Base-by-base conservation (phyloP, 495 filamentous ascomycete genomes). In the Xylaria sp. region DNA sequence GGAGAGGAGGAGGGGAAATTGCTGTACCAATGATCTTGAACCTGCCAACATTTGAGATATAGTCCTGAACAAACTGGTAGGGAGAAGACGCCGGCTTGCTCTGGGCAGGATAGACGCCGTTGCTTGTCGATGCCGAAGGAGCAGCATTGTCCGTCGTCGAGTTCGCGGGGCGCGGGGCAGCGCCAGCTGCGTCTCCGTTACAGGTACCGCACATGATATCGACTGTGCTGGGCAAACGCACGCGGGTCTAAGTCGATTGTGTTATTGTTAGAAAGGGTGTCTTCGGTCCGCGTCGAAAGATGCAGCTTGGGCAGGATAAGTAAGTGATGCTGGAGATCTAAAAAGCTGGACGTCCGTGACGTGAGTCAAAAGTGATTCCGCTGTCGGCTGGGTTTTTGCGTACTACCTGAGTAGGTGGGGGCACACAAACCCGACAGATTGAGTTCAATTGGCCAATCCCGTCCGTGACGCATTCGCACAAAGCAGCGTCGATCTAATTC, bases 1-100 rank as follows among this genome's bases (percentile, higher is more conserved):
- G 31, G 59, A 17, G 33, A n/a, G 14, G 35, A 61, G 31, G 59
- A 17, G 59, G 40, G 40, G 40, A 46, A 46, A 46, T 46, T 37
- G 37, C 12, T 21, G 37, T 35, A 40, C 59, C 59, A 44, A 64
- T 64, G 61, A 64, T 64, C 61, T 64, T 64, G 41, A 64, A 64
- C n/a, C 43, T 46, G 61, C 48, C n/a, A 26, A 53, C 48, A 53
- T 53, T 53, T 24, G n/a, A 26, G n/a, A 53, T 26, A 26, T 26
- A 26, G n/a, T 53, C 48, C n/a, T 26, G n/a, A 53, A 53, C 48
- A 26, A 24, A 26, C 48, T 24, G 21, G 48, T 53, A 53, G 21
- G 48, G 48, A 46, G 44, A 46, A 46, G 44, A 46, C 44, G 44
- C 44, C 44, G 44, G 44, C 44, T 46, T 46, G 44, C 44, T 11